Evolutionary conservation across 345 rosid species (phyloP).

Genomic region (Eucalyptus paniculata): DNA sequence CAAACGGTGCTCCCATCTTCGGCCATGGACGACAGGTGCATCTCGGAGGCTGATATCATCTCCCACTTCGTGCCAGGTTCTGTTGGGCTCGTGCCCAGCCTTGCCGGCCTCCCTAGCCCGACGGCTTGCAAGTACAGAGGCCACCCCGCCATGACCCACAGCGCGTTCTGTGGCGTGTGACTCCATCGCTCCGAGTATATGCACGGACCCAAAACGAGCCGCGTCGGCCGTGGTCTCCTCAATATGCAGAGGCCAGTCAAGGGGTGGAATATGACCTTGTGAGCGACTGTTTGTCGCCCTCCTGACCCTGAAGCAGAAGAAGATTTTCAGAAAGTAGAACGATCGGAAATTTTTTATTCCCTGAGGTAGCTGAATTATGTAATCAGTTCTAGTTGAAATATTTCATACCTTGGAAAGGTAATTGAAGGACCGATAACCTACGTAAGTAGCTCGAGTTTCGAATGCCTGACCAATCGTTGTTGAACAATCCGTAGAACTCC

Average conservation of each 20-base stretch:
- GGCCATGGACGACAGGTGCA: conserved; percentile 54
- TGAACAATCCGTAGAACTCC: conserved; percentile 53
- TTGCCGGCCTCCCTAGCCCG: background rate
- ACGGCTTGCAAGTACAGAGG: background rate
- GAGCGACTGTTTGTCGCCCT: background rate
- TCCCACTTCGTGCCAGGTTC: conserved; percentile 27
- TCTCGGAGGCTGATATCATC: conserved; percentile 42
- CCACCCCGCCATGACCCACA: background rate
- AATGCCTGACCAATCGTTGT: conserved; percentile 45
- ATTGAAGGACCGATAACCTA: conserved; percentile 38
- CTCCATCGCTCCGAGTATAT: background rate
- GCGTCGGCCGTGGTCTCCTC: background rate
- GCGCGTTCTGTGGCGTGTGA: background rate
- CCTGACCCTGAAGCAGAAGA: background rate
- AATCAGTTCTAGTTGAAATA: background rate
- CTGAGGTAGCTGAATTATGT: too few relatives aligned
- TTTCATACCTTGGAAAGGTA: conserved; percentile 7
- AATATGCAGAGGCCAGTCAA: background rate
- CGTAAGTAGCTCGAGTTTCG: conserved; percentile 43
- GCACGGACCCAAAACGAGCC: conserved; percentile 4
- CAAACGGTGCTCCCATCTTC: conserved; percentile 34
- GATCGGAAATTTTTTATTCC: background rate
- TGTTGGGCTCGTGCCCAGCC: background rate
- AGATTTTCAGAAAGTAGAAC: background rate
- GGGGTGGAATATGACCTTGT: conserved; percentile 9